Base-by-base conservation (phyloP, 805 yeast species). In the Saturnispora sanitii region DNA sequence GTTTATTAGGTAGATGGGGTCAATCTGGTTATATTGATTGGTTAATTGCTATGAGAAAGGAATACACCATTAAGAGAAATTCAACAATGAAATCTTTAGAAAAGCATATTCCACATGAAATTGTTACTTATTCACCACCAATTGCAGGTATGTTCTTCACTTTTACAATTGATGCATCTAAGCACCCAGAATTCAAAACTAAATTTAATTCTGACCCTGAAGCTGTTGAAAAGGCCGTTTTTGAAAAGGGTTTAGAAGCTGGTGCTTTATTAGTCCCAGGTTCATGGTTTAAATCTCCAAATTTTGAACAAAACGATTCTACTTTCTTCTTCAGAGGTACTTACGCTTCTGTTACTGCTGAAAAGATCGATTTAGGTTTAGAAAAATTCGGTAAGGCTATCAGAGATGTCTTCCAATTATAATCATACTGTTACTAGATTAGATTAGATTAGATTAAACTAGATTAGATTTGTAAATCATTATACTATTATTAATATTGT, bases 121-220 rank as follows among this genome's bases (percentile, higher is more conserved):
- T 67, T 33, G 60, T 67, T 32, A 50, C 57, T 28, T 69, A 60
- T 49, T 61, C 61, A 41, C 74, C 81, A 32, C 94, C 94, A 28
- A 76, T 73, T 33, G 94, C 94, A 2, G 94, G 94, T 58, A 83
- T 83, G 94, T 83, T 84, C 62, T 79, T 83, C 64, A 80, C 87
- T 44, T 70, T 82, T 43, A 63, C 65, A 20, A 65, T 87, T 39
- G 94, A 85, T 57, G 83, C 87, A 31, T 58, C 86, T 17, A 73
- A 77, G 58, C 96, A 87, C 58, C 95, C 95, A 26, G 73, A 77
- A 53, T 83, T 75, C 51, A 65, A 56, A 7, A 66, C 77, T 18
- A 78, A 76, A 50, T 76, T 57, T 46, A 70, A 61, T 16, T 61
- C 58, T 30, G 86, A 82, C 57, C 80, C 83, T 37, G 48, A 66